Evolutionary conservation across 139 green algal genomes (phyloP), one percentile per base, ranked within the genome.

Genomic region (Astrephomene gubernaculifera): DNA sequence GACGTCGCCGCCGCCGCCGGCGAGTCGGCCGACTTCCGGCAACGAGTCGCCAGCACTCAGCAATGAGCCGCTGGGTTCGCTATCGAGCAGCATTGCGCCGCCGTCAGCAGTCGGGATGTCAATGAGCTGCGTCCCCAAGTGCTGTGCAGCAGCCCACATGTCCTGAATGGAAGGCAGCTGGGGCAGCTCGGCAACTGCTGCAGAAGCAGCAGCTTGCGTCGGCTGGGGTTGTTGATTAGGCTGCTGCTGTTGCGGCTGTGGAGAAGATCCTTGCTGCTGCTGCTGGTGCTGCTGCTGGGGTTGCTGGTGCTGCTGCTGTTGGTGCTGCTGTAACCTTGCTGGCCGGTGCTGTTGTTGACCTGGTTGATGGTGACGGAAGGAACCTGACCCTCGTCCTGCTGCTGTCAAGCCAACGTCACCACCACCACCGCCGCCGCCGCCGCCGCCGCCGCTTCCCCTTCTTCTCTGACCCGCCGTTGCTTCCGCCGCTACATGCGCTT

Each of bases 151-250:
- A 10, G 78, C 70, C 63, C 78, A 84, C 31, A 84, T 84, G 38
- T 84, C 78, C 22, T 53, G 57, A n/a, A 83, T 83, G 41, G 76
- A 83, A 1, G 76, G 76, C 57, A 83, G 76, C 29, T 54, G 41
- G 22, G 68, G 39, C 68, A 78, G 70, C 33, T 29, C 25, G 3
- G 22, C 68, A 24, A 9, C 24, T 0, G 39, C 24, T 4, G 39
- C 2, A 22, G 57, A 22, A 22, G 19, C 57, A 14, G 12, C 14
- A 57, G 57, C 19, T 22, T 65, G 57, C 6, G 57, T 6, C 57
- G 57, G 19, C 57, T 65, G 57, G 57, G 17, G 19, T 6, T 27
- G 19, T 6, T 65, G 63, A 1, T 2, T 2, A 29, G 10, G 31
- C 45, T n/a, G 65, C 67, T n/a, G 9, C 35, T 45, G 17, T 52